A percentile compares a stretch with the other conserved stretches of the same genome.
Evolutionary conservation across 2,329 filamentous ascomycete species (phyloP).

Genomic region (Elsinoe necatrix): DNA sequence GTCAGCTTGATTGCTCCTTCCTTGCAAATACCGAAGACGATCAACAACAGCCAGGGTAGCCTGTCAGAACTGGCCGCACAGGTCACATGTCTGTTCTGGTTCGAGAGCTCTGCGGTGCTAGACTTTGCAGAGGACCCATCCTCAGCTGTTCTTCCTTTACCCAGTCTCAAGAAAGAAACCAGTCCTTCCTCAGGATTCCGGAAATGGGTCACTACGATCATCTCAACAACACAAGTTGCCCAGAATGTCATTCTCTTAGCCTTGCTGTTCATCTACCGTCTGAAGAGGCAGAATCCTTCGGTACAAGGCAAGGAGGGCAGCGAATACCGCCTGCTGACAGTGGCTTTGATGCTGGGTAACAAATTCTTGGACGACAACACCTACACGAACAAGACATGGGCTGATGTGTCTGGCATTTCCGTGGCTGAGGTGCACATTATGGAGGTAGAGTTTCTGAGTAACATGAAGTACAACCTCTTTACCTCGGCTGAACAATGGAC

Average conservation of each 20-base stretch:
- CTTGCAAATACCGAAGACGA: conserved; percentile 65
- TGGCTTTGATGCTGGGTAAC: conserved; percentile 94
- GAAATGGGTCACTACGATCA: conserved; percentile 86
- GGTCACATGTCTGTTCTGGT: conserved; percentile 97
- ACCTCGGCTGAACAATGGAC: conserved; percentile 81
- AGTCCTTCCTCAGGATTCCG: conserved; percentile 71
- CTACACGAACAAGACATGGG: conserved; percentile 99
- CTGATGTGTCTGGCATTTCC: conserved; percentile 88
- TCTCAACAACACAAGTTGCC: conserved; percentile 91
- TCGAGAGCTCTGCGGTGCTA: conserved; percentile 76
- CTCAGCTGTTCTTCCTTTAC: conserved; percentile 28
- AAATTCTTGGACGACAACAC: conserved; percentile 99
- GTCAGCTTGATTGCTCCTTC: conserved; percentile 39
- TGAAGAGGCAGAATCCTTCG: conserved; percentile 81
- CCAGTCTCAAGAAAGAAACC: conserved; percentile 59
- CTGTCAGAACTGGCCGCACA: conserved; percentile 76
- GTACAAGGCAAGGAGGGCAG: conserved; percentile 90
- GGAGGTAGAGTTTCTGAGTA: conserved; percentile 99
- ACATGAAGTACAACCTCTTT: conserved; percentile 90
- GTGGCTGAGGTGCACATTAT: conserved; percentile 96
- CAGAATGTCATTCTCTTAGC: conserved; percentile 90
- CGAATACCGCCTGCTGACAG: conserved; percentile 84
- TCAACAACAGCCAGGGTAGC: conserved; percentile 66
- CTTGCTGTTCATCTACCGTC: conserved; percentile 80
- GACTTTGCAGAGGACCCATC: conserved; percentile 57